A percentile compares a stretch with the other conserved stretches of the same genome.
Conservation (phyloP, 2,329 filamentous ascomycete genomes). For the Fusarium pseudonygamai region DNA sequence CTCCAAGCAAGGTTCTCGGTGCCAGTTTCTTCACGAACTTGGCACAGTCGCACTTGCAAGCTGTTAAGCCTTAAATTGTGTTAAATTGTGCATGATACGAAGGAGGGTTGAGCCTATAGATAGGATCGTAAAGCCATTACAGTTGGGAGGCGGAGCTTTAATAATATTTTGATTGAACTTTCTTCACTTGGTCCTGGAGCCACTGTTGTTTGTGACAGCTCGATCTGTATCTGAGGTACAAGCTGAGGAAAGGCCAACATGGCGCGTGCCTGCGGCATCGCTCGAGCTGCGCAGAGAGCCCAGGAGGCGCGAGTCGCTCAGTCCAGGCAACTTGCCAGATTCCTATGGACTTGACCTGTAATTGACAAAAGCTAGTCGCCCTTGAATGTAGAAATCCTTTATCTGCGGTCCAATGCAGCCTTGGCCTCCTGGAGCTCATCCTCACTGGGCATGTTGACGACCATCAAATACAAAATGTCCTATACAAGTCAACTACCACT, state of each 20-base stretch:
- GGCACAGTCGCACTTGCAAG: slow-evolving; percentile 48
- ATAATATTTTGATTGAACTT: neutral
- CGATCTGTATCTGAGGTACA: neutral
- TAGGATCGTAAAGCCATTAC: neutral
- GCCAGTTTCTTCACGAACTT: slow-evolving; percentile 62
- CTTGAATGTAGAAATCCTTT: neutral
- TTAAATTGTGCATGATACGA: too few species aligned
- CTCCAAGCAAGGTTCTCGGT: slow-evolving; percentile 54
- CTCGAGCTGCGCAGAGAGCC: too few species aligned
- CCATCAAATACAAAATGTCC: slow-evolving; percentile 14
- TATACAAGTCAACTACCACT: neutral
- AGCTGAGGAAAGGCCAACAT: neutral
- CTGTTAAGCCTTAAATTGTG: slow-evolving; percentile 4
- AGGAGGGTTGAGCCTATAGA: neutral
- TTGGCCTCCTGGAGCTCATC: slow-evolving; percentile 3
- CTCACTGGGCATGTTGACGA: slow-evolving; percentile 4
- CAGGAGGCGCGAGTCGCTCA: too few species aligned
- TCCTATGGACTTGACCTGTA: neutral
- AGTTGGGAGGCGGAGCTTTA: neutral
- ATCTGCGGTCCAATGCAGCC: neutral
- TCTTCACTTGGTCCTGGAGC: neutral
- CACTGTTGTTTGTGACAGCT: neutral
- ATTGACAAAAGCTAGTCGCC: too few species aligned
- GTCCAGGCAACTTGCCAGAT: too few species aligned
- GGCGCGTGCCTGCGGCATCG: neutral